A percentile compares a stretch with the other conserved stretches of the same genome.
phyloP scores from a whole-genome alignment of 768 basidiomycete genomes.

The Tremella yokohamensis region DNA sequence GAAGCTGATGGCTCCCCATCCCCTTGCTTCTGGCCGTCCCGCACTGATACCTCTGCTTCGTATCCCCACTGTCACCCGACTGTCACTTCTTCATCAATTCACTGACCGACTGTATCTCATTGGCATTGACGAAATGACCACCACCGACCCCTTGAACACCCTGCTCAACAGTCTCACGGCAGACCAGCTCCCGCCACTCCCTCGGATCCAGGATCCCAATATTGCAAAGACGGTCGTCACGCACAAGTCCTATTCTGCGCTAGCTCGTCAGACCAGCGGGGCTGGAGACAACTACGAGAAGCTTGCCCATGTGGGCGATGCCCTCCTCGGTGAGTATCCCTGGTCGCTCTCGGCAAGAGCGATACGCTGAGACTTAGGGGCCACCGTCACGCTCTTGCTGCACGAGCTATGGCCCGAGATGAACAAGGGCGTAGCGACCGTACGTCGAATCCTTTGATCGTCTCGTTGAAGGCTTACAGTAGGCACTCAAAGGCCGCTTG shows the following conservation, averaged over 20 bases:
- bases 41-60: too few relatives aligned
- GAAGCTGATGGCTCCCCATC: too few relatives aligned
- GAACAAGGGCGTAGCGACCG: slow-evolving; percentile 30
- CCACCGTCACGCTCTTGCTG: slow-evolving; percentile 24
- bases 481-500: slow-evolving; percentile 36
- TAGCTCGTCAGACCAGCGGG: slow-evolving; percentile 5
- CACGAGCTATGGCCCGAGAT: slow-evolving; percentile 35
- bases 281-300: slow-evolving; percentile 30
- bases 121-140: neutral
- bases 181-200: slow-evolving; percentile 12
- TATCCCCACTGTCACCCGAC: too few relatives aligned
- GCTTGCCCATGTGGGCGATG: slow-evolving; percentile 36
- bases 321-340: slow-evolving; percentile 17
- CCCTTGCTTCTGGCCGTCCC: too few relatives aligned
- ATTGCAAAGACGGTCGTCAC: slow-evolving; percentile 28
- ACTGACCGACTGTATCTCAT: too few relatives aligned
- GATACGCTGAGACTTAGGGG: slow-evolving; percentile 6
- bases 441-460: slow-evolving; percentile 10
- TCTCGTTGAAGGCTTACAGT: neutral
- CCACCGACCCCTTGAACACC: slow-evolving; percentile 1
- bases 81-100: neutral
- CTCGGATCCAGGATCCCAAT: slow-evolving; percentile 17
- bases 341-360: neutral
- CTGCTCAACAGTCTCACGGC: neutral
- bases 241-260: slow-evolving; percentile 22